Percentiles rank a stretch among this genome's conserved stretches.
Evolutionary conservation across 805 yeast species (phyloP).

Genomic region (Candida sanyiensis): DNA sequence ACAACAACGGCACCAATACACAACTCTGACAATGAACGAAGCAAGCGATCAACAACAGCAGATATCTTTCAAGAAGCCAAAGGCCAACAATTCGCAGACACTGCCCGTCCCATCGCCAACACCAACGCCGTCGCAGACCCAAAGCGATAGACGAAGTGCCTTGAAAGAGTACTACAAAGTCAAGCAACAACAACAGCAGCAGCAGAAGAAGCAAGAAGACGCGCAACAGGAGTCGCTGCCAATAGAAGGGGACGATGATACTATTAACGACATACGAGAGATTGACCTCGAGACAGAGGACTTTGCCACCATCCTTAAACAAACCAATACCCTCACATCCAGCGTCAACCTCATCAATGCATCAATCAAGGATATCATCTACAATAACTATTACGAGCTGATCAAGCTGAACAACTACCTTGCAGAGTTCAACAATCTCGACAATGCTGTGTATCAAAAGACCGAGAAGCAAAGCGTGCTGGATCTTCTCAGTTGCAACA

Average conservation of each 20-base stretch:
- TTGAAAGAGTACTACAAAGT: slow-evolving; percentile 38
- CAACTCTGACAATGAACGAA: too few species aligned
- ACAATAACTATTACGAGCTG: slow-evolving; percentile 70
- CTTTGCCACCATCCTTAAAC: slow-evolving; percentile 29
- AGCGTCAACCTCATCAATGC: slow-evolving; percentile 48
- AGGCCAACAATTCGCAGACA: slow-evolving; percentile 17
- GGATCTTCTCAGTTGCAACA: slow-evolving; percentile 11
- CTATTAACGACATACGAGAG: slow-evolving; percentile 16
- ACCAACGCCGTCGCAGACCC: not conserved
- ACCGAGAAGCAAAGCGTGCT: slow-evolving; percentile 11
- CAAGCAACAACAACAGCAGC: slow-evolving; percentile 26
- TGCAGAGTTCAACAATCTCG: slow-evolving; percentile 28
- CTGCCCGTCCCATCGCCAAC: not conserved
- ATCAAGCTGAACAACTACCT: slow-evolving; percentile 60
- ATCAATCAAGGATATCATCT: slow-evolving; percentile 63
- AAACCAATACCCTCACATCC: slow-evolving; percentile 38
- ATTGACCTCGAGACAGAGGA: slow-evolving; percentile 26
- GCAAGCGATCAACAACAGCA: too few species aligned
- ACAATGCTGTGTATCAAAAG: slow-evolving; percentile 10
- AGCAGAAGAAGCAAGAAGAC: slow-evolving; percentile 7
- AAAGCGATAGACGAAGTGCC: slow-evolving; percentile 33
- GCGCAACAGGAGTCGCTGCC: not conserved
- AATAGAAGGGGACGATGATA: slow-evolving; percentile 6
- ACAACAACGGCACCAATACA: too few species aligned
- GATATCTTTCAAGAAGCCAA: slow-evolving; percentile 24